Base-by-base conservation (phyloP, 208 protist species). In the Kentomonas sorsogonicus region DNA sequence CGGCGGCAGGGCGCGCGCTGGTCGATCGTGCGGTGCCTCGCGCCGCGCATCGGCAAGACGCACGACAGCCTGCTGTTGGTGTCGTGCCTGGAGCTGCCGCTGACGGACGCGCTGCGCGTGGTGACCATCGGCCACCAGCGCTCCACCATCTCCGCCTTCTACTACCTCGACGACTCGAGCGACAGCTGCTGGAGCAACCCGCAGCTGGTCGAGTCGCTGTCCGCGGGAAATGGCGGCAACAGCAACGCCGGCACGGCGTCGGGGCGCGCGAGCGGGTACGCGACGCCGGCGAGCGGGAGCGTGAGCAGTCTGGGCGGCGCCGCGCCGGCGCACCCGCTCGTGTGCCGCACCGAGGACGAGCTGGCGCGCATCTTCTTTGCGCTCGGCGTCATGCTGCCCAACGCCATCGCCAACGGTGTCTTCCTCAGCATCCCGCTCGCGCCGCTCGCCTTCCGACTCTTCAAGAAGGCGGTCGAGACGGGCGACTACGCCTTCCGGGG, bases 391-490 rank as follows among this genome's bases (percentile, higher is more conserved):
- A 64, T 87, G 13, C 63, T 87, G n/a, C 67, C 65, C 31, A 83
- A 78, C 64, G 40, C 64, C 47, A 74, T 87, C 36, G 44, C 59
- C 41, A 87, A 87, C 53, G 79, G 64, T 16, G 79, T 87, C 13
- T 77, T 63, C 63, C 67, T 80, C 30, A 40, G 38, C 15, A 48
- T 70, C 18, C 74, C 64, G 3, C 43, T 87, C 20, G 74, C 79
- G 0, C 79, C 79, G 31, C 56, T 87, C 23, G 50, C 56, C 34
- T 87, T 87, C 51, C 50, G 46, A 22, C 52, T 87, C 11, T 70
- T 87, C 59, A 72, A 74, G 48, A 67, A 63, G 53, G 66, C 65
- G 1, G 18, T 80, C 0, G 55, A 36, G 52, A 69, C 53, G 38
- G 53, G 70, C 2, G 79, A 80, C 65, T 66, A 74, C 59, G 46